phyloP scores from a whole-genome alignment of 1,284 basidiomycete species.

The Phylloboletellus chloephorus region DNA sequence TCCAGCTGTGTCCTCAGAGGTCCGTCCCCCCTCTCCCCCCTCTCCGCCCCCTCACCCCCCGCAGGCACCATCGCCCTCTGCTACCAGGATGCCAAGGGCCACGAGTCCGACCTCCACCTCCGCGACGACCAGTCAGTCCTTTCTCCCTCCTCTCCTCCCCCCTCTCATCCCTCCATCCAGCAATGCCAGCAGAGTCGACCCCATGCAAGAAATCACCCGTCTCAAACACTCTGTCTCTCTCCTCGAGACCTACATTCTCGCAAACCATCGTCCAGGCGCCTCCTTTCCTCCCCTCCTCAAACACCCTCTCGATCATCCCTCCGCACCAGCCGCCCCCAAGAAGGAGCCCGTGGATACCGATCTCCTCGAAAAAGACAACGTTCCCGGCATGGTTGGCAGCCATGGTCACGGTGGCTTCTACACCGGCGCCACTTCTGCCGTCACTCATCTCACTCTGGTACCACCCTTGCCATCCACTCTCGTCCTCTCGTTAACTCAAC shows the following conservation, averaged over 20 bases:
- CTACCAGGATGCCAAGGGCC: slow-evolving; percentile 63
- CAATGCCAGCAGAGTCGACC: slow-evolving; percentile 57
- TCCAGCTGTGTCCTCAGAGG: slow-evolving; percentile 77
- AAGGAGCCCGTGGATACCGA: slow-evolving; percentile 50
- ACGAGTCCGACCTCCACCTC: slow-evolving; percentile 42
- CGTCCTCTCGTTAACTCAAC: slow-evolving; percentile 12
- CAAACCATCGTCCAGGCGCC: slow-evolving; percentile 37
- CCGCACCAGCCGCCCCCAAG: slow-evolving; percentile 37
- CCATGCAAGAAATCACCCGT: slow-evolving; percentile 64
- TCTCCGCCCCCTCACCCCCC: slow-evolving; percentile 3
- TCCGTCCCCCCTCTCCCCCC: slow-evolving; percentile 21
- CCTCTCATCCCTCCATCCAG: slow-evolving; percentile 18
- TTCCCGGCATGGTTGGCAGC: slow-evolving; percentile 62
- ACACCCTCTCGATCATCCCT: slow-evolving; percentile 33
- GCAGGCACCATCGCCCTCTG: slow-evolving; percentile 68
- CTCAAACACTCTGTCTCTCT: slow-evolving; percentile 68
- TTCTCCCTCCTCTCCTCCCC: slow-evolving; percentile 1
- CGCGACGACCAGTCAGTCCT: slow-evolving; percentile 56
- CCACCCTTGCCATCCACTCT: slow-evolving; percentile 18
- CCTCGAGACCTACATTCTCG: slow-evolving; percentile 63
- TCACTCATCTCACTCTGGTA: slow-evolving; percentile 61
- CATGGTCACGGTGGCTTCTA: slow-evolving; percentile 63
- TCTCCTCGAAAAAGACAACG: slow-evolving; percentile 40
- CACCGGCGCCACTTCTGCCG: slow-evolving; percentile 66
- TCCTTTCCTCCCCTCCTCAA: slow-evolving; percentile 28